Evolutionary conservation across 805 yeast genomes (phyloP), one percentile per base, ranked within the genome.

Genomic region (Wickerhamiella brachini): DNA sequence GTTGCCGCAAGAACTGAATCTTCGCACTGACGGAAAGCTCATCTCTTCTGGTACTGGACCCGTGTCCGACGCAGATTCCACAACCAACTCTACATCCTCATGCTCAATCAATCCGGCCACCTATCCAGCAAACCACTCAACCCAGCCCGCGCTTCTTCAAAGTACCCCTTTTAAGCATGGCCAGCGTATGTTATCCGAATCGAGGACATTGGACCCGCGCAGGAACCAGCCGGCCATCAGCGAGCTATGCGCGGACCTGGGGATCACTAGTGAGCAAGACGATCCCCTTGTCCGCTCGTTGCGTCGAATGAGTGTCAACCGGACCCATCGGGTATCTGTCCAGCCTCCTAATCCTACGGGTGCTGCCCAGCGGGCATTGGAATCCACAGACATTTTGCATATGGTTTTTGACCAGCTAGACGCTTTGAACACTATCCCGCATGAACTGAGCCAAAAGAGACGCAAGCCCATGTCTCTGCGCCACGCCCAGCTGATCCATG

Each of bases 331-430:
- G 34, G 34, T 29, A 9, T 7, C 34, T 29, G 15, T 29, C 12
- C 34, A 12, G 8, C 21, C 38, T 6, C 22, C 51, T 12, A 26
- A 12, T 13, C 26, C 21, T 26, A 26, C 45, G 23, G 34, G 49
- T 20, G 61, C 62, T 10, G 50, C 50, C 59, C 66, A 70, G 64
- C 58, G 65, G 15, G 81, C 87, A 8, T 83, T 87, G 59, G 70
- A 72, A 48, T 79, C 83, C 37, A 95, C 95, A 0, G 96, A 87
- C 64, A 81, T 87, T 49, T 69, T 87, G 15, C 65, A 71, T 54
- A 71, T 72, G 50, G 83, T 87, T 12, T 65, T 85, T 21, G 67
- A 70, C 23, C 78, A 71, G 61, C 81, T 83, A n/a, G 87, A 83
- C 51, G 65, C 68, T 23, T 76, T 73, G 53, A 69, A 74, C 1